Conservation (phyloP, 306 rosid species). For the Begonia loranthoides region DNA sequence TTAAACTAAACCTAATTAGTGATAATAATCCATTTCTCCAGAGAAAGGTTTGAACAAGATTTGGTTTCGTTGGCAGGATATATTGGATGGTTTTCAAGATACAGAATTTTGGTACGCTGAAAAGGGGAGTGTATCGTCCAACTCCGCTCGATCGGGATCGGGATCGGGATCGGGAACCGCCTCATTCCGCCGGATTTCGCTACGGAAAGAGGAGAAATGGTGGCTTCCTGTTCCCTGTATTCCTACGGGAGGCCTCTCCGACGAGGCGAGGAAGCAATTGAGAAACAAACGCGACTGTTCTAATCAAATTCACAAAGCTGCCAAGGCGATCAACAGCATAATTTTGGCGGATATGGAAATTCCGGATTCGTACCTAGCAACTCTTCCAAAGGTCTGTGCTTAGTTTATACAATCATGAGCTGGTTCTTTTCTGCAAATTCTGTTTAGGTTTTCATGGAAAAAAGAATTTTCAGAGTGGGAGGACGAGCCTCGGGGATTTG, state of each 20-base stretch:
- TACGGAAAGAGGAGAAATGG: conserved; percentile 91
- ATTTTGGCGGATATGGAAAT: conserved; percentile 88
- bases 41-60: too few relatives aligned
- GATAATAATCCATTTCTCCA: too few relatives aligned
- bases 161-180: conserved; percentile 25
- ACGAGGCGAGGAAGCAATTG: conserved; percentile 56
- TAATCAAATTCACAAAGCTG: conserved; percentile 91
- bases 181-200: conserved; percentile 54
- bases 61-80: conserved; percentile 39
- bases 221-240: conserved; percentile 95
- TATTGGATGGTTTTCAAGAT: conserved; percentile 62
- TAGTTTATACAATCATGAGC: too few relatives aligned
- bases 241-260: conserved; percentile 53
- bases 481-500: conserved; percentile 62
- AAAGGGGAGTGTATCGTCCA: conserved; percentile 67
- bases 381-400: conserved; percentile 72
- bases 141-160: conserved; percentile 25
- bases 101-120: conserved; percentile 88
- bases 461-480: conserved; percentile 49
- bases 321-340: conserved; percentile 85
- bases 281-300: conserved; percentile 61
- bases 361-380: conserved; percentile 57
- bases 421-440: conserved; percentile 8
- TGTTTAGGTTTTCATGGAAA: neutral
- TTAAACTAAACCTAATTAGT: too few relatives aligned